Percentiles rank a stretch among this genome's conserved stretches.
These are phyloP conservation scores for Sequoia sempervirens DNA, from an alignment of 75 land plant species.

Conservation along the genomic window DNA sequence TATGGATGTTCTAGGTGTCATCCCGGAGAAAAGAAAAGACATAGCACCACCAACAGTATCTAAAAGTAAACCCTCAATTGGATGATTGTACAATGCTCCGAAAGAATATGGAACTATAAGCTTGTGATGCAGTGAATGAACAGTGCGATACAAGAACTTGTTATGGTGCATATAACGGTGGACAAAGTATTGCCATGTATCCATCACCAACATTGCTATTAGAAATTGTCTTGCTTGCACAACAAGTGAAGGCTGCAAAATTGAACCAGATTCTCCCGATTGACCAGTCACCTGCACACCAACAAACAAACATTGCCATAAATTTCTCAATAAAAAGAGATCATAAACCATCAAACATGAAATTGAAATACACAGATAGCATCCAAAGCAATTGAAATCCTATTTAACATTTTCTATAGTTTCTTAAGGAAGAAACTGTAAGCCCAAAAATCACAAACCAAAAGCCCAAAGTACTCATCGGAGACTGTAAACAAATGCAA, in stretches of 20 bases:
- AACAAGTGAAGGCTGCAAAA: conserved; percentile 12
- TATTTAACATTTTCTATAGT: background rate
- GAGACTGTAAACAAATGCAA: background rate
- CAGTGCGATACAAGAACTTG: conserved; percentile 39
- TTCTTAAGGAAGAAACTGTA: background rate
- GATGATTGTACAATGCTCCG: conserved; percentile 44
- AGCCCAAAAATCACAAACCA: background rate
- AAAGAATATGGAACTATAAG: conserved; percentile 43
- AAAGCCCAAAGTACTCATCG: background rate
- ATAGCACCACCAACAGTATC: conserved; percentile 42
- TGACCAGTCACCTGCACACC: conserved; percentile 27
- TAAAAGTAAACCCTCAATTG: conserved; percentile 35
- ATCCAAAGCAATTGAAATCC: background rate
- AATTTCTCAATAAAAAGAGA: background rate
- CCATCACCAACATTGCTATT: conserved; percentile 64
- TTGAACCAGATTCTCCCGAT: conserved; percentile 7
- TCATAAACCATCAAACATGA: background rate
- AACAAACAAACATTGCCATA: background rate
- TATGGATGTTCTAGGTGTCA: conserved; percentile 47
- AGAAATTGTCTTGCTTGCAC: conserved; percentile 19
- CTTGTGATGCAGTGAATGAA: conserved; percentile 42
- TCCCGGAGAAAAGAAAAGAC: conserved; percentile 33
- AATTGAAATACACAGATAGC: background rate
- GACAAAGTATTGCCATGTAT: conserved; percentile 82
- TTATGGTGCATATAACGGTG: conserved; percentile 58